A percentile compares a stretch with the other conserved stretches of the same genome.
Evolutionary conservation across 495 filamentous ascomycete species (phyloP).

Genomic region (Cryomyces antarcticus): DNA sequence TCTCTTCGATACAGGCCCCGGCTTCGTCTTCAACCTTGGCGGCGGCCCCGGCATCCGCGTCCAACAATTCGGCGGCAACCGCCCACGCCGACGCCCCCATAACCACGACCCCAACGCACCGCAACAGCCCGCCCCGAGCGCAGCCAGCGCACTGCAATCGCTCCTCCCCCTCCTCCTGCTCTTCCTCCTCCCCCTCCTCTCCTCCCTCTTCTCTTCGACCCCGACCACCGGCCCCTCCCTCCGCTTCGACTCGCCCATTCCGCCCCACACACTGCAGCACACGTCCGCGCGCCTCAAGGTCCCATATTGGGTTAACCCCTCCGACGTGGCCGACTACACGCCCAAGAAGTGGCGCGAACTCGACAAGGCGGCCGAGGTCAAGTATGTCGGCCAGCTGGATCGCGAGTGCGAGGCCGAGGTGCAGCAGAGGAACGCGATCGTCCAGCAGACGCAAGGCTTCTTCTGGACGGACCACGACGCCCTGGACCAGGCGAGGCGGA

Average conservation of each 20-base stretch:
- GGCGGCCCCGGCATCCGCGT: slow-evolving; percentile 26
- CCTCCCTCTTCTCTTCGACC: slow-evolving; percentile 43
- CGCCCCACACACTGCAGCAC: slow-evolving; percentile 52
- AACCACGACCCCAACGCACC: slow-evolving; percentile 7
- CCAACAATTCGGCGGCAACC: slow-evolving; percentile 31
- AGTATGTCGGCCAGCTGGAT: slow-evolving; percentile 42
- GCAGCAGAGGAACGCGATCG: slow-evolving; percentile 36
- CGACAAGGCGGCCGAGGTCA: slow-evolving; percentile 55
- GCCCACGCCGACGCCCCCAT: slow-evolving; percentile 17
- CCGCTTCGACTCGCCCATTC: slow-evolving; percentile 42
- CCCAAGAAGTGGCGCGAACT: slow-evolving; percentile 45
- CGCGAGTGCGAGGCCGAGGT: slow-evolving; percentile 53
- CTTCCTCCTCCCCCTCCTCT: slow-evolving; percentile 66
- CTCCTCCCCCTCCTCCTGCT: slow-evolving; percentile 80
- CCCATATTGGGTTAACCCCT: slow-evolving; percentile 68
- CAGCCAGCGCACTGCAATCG: slow-evolving; percentile 23
- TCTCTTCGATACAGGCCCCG: slow-evolving; percentile 50
- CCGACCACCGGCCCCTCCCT: slow-evolving; percentile 40
- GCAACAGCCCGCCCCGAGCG: slow-evolving; percentile 3
- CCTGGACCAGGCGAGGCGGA: slow-evolving; percentile 42
- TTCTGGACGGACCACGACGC: slow-evolving; percentile 62
- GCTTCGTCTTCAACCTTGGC: slow-evolving; percentile 83
- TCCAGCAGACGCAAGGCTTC: slow-evolving; percentile 74
- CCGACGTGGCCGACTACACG: slow-evolving; percentile 49
- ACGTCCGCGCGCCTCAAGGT: slow-evolving; percentile 49